Percentiles rank a stretch among this genome's conserved stretches.
phyloP scores from a whole-genome alignment of 495 filamentous ascomycete genomes.

The Jackrogersella minutella region DNA sequence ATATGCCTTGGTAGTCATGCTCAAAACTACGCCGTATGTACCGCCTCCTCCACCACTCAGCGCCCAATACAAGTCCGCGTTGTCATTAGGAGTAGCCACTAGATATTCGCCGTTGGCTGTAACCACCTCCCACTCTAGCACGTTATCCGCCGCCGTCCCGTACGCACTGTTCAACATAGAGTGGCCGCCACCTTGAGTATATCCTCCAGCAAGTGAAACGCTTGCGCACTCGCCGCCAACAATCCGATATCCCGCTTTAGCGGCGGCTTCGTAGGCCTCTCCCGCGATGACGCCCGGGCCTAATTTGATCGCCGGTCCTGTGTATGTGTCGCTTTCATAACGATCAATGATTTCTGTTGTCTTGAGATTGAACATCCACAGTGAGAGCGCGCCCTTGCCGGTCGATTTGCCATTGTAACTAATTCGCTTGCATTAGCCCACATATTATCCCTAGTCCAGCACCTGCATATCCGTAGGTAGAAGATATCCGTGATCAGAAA shows the following conservation, averaged over 20 bases:
- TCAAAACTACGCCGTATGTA: slow-evolving; percentile 61
- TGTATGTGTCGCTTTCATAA: not conserved
- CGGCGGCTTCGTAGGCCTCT: not conserved
- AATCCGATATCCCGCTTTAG: not conserved
- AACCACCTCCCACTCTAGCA: slow-evolving; percentile 66
- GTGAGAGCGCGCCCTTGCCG: not conserved
- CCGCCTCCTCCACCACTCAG: slow-evolving; percentile 65
- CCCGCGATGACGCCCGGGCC: not conserved
- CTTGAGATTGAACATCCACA: not conserved
- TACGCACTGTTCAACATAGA: not conserved
- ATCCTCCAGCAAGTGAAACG: not conserved
- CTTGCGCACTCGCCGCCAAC: not conserved
- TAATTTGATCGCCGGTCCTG: not conserved
- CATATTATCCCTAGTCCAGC: too few relatives aligned
- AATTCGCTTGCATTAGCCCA: too few relatives aligned
- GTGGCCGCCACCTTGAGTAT: not conserved
- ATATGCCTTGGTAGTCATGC: slow-evolving; percentile 54
- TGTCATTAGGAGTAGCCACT: slow-evolving; percentile 52
- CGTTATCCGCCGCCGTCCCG: slow-evolving; percentile 60
- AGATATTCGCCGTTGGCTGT: slow-evolving; percentile 55
- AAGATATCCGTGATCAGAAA: too few relatives aligned
- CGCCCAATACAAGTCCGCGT: slow-evolving; percentile 68
- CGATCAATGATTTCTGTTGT: not conserved
- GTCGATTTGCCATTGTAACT: not conserved
- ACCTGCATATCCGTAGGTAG: too few relatives aligned